Evolutionary conservation across 179 eudicot genomes (phyloP), one percentile per base, ranked within the genome.

Genomic region (Gypsophila paniculata): DNA sequence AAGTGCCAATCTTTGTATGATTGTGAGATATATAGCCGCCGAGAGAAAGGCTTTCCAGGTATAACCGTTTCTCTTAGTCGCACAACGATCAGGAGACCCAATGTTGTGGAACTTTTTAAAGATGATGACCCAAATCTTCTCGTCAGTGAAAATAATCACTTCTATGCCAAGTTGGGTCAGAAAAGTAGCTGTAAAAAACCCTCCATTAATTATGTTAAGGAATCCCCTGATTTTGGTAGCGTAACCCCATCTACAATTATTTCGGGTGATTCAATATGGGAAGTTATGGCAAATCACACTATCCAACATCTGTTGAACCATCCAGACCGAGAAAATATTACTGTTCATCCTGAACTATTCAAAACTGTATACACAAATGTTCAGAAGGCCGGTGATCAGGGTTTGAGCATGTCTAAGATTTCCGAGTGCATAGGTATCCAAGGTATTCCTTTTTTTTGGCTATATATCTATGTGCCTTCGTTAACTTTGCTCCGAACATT

Each of bases 41-140:
- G 88, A 64, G 96, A 85, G 74, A 94, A 94, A 79, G 99, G 99
- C 71, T 94, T 94, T 77, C 99, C 97, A 18, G 97, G 99, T 71
- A 79, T 94, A 70, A 80, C 72, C 51, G 81, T 94, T 53, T 85
- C 82, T 44, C 46, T 94, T 74, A 82, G 79, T 69, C 85, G 87
- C 70, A 74, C 84, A 14, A 72, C 80, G 72, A 75, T 89, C 69
- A 75, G 86, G 68, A 81, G 80, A 73, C 61, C 79, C 39, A 73
- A 78, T 65, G 68, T 77, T 55, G 62, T 86, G 38, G 86, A 86
- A 42, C 72, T 76, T 44, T 84, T 82, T 68, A 83, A 77, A 76
- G 82, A 82, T 58, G 77, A 53, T 61, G 76, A 78, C 69, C 60
- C 68, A 39, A 54, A 53, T n/a, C 64, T 61, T 34, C 61, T 73